Evolutionary conservation across 495 filamentous ascomycete species (phyloP).

Genomic region (Amorphotheca resinae): DNA sequence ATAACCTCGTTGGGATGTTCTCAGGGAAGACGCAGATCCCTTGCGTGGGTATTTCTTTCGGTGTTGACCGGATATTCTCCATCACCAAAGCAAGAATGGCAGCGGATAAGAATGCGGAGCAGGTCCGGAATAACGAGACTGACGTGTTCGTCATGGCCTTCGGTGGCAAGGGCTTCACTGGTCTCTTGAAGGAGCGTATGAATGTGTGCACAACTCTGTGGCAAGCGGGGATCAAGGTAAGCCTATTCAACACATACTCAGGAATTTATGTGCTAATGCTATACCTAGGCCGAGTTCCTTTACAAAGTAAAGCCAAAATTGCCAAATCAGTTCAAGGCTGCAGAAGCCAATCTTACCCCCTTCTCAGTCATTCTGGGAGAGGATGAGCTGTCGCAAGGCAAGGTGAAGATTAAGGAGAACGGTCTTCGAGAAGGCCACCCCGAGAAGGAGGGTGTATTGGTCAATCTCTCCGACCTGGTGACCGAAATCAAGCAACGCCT

Average conservation of each 20-base stretch:
- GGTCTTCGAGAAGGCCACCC: slow-evolving; percentile 66
- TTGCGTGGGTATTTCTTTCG: slow-evolving; percentile 90
- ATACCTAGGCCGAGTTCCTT: slow-evolving; percentile 53
- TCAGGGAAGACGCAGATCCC: slow-evolving; percentile 70
- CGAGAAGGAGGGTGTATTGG: slow-evolving; percentile 73
- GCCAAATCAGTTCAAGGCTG: slow-evolving; percentile 65
- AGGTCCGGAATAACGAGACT: slow-evolving; percentile 54
- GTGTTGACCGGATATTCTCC: slow-evolving; percentile 88
- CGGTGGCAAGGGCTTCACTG: slow-evolving; percentile 76
- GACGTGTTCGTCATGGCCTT: slow-evolving; percentile 91
- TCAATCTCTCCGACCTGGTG: slow-evolving; percentile 47
- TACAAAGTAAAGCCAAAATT: slow-evolving; percentile 73
- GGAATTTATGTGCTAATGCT: slow-evolving; percentile 1
- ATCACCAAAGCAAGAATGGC: slow-evolving; percentile 71
- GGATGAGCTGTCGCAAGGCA: slow-evolving; percentile 60
- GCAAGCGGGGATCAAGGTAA: slow-evolving; percentile 67
- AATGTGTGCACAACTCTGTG: slow-evolving; percentile 57
- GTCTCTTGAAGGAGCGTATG: slow-evolving; percentile 72
- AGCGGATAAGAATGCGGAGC: slow-evolving; percentile 34
- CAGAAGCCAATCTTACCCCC: slow-evolving; percentile 58
- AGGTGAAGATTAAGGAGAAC: slow-evolving; percentile 78
- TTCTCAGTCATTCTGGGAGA: slow-evolving; percentile 71
- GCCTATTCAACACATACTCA: not conserved
- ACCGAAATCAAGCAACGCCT: slow-evolving; percentile 41
- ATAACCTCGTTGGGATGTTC: slow-evolving; percentile 92